Percentiles rank a stretch among this genome's conserved stretches.
Conservation (phyloP, 1,284 basidiomycete genomes). For the Boletus austroedulis region DNA sequence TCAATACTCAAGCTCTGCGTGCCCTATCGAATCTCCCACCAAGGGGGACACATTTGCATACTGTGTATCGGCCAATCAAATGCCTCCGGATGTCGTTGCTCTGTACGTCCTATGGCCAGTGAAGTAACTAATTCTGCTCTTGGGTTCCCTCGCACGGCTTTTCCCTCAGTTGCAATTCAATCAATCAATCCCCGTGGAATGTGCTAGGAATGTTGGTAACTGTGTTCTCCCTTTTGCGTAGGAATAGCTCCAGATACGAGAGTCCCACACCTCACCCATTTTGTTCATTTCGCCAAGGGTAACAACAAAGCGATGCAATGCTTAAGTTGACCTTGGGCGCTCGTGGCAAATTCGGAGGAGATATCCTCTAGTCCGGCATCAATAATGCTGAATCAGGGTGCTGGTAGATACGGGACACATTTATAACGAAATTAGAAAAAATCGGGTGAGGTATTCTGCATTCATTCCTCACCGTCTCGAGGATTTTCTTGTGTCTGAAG, state of each 20-base stretch:
- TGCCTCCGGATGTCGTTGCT: background rate
- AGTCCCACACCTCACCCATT: background rate
- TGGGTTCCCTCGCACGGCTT: constrained; percentile 5
- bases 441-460: background rate
- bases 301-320: background rate
- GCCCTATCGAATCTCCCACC: background rate
- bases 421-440: background rate
- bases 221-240: background rate
- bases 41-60: background rate
- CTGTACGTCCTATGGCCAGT: background rate
- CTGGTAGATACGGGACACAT: background rate
- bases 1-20: no score
- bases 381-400: background rate
- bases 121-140: background rate
- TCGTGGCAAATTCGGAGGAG: background rate
- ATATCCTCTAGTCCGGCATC: background rate
- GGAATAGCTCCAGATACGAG: no score
- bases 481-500: background rate
- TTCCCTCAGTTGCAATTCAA: no score
- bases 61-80: background rate
- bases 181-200: background rate
- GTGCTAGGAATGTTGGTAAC: constrained; percentile 1
- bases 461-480: background rate
- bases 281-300: background rate
- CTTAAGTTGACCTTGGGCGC: background rate